A percentile compares a stretch with the other conserved stretches of the same genome.
Conservation (phyloP, 257 asterid species). For the Solanum ossicruentum region DNA sequence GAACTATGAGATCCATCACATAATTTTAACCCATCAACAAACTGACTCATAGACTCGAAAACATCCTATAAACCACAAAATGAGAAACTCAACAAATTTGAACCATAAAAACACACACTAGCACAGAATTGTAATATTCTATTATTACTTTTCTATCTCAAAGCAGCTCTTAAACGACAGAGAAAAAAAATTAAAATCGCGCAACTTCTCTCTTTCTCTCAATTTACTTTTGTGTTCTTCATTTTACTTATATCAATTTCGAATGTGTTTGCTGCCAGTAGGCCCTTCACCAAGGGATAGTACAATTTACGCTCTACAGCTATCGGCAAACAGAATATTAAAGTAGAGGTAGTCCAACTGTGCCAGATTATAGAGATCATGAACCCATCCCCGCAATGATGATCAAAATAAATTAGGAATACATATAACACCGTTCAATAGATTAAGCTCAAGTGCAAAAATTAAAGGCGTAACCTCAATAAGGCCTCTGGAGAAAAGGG, state of each 20-base stretch:
- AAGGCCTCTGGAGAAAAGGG: slow-evolving; percentile 58
- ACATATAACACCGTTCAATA: background rate
- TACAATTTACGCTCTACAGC: background rate
- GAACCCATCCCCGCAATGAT: background rate
- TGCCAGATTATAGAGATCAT: background rate
- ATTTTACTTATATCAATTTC: background rate
- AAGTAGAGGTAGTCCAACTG: background rate
- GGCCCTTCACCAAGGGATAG: background rate
- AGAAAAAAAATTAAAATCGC: background rate
- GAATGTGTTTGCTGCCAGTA: background rate
- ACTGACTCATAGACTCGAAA: slow-evolving; percentile 74
- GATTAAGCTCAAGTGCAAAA: background rate
- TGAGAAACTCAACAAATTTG: background rate
- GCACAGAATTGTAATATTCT: background rate
- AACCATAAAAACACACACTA: background rate
- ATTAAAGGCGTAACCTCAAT: slow-evolving; percentile 35
- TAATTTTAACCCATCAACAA: slow-evolving; percentile 81
- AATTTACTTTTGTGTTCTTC: background rate
- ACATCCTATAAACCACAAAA: slow-evolving; percentile 35
- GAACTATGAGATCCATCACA: slow-evolving; percentile 72
- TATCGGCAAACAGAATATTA: background rate
- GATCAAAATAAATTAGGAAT: background rate
- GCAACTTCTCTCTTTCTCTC: background rate
- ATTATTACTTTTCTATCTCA: background rate
- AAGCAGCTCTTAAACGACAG: background rate